Percentiles rank a stretch among this genome's conserved stretches.
These are phyloP conservation scores for Sarocladium strictum DNA, from an alignment of 2,329 filamentous ascomycete species.

Conservation along the genomic window DNA sequence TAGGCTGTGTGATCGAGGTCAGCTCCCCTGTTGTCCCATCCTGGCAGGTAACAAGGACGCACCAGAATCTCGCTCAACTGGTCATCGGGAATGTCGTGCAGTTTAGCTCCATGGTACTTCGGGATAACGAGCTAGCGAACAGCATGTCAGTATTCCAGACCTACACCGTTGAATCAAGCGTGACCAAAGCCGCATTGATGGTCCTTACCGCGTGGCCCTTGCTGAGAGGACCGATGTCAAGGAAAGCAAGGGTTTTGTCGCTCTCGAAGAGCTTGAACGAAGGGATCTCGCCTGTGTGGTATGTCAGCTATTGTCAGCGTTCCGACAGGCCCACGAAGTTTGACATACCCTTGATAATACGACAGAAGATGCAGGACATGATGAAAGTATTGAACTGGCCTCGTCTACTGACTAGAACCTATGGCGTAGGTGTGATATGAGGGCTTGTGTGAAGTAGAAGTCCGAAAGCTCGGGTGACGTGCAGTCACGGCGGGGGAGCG, in stretches of 20 bases:
- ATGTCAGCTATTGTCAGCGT: conserved; percentile 1
- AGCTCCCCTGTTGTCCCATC: no score
- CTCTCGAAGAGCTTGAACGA: conserved; percentile 95
- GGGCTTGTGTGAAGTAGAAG: neutral
- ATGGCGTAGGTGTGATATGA: neutral
- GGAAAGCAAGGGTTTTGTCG: conserved; percentile 88
- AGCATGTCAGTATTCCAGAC: neutral
- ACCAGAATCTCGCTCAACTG: conserved; percentile 76
- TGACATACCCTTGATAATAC: conserved; percentile 79
- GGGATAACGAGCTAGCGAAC: conserved; percentile 78
- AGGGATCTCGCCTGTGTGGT: conserved; percentile 77
- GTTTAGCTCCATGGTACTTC: conserved; percentile 87
- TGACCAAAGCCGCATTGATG: neutral
- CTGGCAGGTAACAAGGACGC: neutral
- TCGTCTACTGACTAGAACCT: no score
- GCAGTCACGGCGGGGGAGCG: neutral
- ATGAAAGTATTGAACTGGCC: no score
- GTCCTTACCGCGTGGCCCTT: conserved; percentile 76
- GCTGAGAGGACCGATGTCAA: conserved; percentile 89
- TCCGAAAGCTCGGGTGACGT: neutral
- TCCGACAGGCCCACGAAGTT: neutral
- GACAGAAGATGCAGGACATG: conserved; percentile 84
- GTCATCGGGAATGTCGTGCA: conserved; percentile 89
- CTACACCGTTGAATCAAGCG: no score
- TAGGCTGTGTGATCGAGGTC: conserved; percentile 21